Base-by-base conservation (phyloP, 495 filamentous ascomycete genomes). In the Monascus purpureus region DNA sequence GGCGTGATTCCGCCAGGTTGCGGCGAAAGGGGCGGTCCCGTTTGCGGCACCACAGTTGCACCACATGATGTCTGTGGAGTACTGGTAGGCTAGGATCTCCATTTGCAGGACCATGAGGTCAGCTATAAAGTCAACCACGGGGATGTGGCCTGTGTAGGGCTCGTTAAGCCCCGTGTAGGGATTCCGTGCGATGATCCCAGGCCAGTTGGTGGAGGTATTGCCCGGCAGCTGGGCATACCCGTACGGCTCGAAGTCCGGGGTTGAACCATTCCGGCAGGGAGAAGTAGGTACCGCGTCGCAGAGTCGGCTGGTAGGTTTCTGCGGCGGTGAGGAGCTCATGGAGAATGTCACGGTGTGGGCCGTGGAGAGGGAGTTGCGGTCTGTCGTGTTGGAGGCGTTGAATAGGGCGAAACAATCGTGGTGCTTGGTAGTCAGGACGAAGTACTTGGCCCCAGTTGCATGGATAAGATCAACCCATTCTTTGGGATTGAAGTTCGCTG, bases 221-320 rank as follows among this genome's bases (percentile, higher is more conserved):
- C 56, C 58, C 2, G 56, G 52, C 53, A 47, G 59, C 5, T 26
- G 20, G 8, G 33, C 44, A 32, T 62, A 64, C 6, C 59, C 58
- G 40, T 70, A 70, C 4, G 52, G 46, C 4, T 49, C 52, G 38
- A 60, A 73, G 27, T 61, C 61, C 0, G n/a, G 67, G 68, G 37
- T 67, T 61, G 36, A 68, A 71, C 69, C 69, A 73, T 42, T 72
- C 68, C 0, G 68, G 66, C 2, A 72, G 52, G n/a, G 55, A 62
- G 43, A 59, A 71, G 40, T 73, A 72, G 0, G 65, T 63, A 2
- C 55, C 65, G 5, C 61, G 60, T 19, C 59, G 52, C 2, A 73
- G 50, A 1, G 53, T 33, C 2, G 68, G 68, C 31, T 71, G 68
- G 35, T 71, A 53, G 13, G 45, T 40, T 6, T 49, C 49, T 0